phyloP scores from a whole-genome alignment of 768 basidiomycete genomes.

The Boletus reticulatus region DNA sequence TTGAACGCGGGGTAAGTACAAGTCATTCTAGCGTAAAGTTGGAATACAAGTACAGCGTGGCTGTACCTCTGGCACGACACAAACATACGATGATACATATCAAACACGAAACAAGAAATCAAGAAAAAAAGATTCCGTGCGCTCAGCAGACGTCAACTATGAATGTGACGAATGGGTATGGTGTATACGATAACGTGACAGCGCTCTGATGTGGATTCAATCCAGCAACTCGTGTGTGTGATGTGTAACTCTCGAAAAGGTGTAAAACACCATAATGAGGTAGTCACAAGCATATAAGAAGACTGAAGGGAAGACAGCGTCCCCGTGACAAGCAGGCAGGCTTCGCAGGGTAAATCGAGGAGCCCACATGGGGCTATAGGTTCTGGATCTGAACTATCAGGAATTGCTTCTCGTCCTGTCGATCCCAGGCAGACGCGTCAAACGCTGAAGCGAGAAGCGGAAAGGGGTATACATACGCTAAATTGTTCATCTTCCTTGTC shows the following conservation, averaged over 20 bases:
- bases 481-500: conserved; percentile 99
- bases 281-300: conserved; percentile 9
- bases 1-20: too few relatives aligned
- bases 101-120: neutral
- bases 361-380: conserved; percentile 41
- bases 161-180: conserved; percentile 7
- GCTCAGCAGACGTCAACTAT: neutral
- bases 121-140: neutral
- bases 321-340: neutral
- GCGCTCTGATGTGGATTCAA: neutral
- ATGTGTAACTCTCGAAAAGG: too few relatives aligned
- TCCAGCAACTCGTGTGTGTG: neutral
- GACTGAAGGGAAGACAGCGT: neutral
- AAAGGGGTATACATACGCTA: conserved; percentile 48
- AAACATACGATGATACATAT: too few relatives aligned
- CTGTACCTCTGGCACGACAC: too few relatives aligned
- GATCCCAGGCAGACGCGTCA: neutral
- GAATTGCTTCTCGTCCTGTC: conserved; percentile 91
- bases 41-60: too few relatives aligned
- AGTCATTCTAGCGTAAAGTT: too few relatives aligned
- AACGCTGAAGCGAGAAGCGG: neutral
- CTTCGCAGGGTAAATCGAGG: neutral
- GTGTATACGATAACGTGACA: conserved; percentile 4
- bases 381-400: conserved; percentile 88
- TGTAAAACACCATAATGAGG: neutral